phyloP scores from a whole-genome alignment of 805 yeast genomes.

The Zygosaccharomyces bisporus region DNA sequence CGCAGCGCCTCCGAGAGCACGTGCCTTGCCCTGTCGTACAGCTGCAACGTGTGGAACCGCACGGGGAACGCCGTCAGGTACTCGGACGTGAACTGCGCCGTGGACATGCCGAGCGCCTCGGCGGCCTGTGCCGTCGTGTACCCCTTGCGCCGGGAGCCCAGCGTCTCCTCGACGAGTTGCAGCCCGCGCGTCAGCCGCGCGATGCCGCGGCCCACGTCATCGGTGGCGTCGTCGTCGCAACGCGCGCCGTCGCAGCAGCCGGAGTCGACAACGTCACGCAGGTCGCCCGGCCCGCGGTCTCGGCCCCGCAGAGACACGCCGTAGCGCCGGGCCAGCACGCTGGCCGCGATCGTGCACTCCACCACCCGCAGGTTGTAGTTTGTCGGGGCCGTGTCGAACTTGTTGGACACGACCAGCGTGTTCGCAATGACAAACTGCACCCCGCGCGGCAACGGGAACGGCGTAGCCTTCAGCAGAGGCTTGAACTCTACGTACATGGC shows the following conservation, averaged over 20 bases:
- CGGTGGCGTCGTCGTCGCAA: slow-evolving; percentile 6
- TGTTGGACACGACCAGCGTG: slow-evolving; percentile 58
- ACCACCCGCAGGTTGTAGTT: slow-evolving; percentile 70
- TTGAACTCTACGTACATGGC: slow-evolving; percentile 58
- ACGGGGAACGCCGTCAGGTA: slow-evolving; percentile 57
- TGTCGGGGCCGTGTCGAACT: slow-evolving; percentile 64
- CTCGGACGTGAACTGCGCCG: slow-evolving; percentile 41
- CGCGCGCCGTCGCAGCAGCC: slow-evolving; percentile 37
- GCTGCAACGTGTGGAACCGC: slow-evolving; percentile 49
- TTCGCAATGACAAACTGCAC: slow-evolving; percentile 60
- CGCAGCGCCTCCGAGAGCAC: slow-evolving; percentile 60
- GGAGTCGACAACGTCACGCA: slow-evolving; percentile 62
- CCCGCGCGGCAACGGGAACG: slow-evolving; percentile 50
- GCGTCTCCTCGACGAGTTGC: slow-evolving; percentile 44
- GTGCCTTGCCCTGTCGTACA: slow-evolving; percentile 58
- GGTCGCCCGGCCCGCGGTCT: slow-evolving; percentile 41
- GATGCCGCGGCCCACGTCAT: background rate
- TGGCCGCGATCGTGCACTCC: slow-evolving; percentile 67
- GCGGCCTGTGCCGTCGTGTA: slow-evolving; percentile 50
- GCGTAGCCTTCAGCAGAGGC: slow-evolving; percentile 53
- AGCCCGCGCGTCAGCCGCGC: background rate
- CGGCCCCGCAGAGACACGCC: slow-evolving; percentile 39
- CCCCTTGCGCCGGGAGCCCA: slow-evolving; percentile 43
- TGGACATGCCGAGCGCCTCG: slow-evolving; percentile 39
- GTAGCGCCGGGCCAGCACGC: slow-evolving; percentile 48